A percentile compares a stretch with the other conserved stretches of the same genome.
These are phyloP conservation scores for Sodiomyces alkalinus DNA, from an alignment of 2,329 filamentous ascomycete species.

Conservation along the genomic window DNA sequence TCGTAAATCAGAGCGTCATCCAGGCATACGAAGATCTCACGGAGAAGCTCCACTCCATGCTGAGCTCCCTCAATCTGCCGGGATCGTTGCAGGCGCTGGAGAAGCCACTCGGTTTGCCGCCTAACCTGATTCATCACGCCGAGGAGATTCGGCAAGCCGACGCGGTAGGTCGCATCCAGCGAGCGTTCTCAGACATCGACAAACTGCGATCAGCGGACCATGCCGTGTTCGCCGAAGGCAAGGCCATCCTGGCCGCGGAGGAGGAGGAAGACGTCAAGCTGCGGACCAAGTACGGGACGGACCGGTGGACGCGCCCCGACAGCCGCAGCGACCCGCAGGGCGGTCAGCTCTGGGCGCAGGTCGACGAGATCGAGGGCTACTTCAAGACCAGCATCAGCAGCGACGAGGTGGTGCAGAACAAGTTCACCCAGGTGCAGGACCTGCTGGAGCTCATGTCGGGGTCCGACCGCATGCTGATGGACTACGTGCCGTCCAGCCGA, in stretches of 20 bases:
- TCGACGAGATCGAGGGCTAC: conserved; percentile 72
- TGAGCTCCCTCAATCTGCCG: conserved; percentile 74
- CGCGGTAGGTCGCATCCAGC: conserved; percentile 60
- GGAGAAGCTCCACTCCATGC: conserved; percentile 59
- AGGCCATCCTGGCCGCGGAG: conserved; percentile 62
- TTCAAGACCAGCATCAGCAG: conserved; percentile 49
- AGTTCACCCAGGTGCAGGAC: conserved; percentile 61
- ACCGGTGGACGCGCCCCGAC: conserved; percentile 61
- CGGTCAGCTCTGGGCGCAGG: conserved; percentile 57
- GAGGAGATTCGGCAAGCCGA: conserved; percentile 90
- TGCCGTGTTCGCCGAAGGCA: conserved; percentile 69
- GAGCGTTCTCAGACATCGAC: conserved; percentile 75
- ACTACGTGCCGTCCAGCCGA: conserved; percentile 77
- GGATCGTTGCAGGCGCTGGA: conserved; percentile 89
- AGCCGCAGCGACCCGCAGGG: conserved; percentile 53
- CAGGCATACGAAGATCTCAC: conserved; percentile 72
- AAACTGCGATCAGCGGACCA: conserved; percentile 74
- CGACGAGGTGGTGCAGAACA: conserved; percentile 53
- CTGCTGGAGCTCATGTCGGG: conserved; percentile 64
- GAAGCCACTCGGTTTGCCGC: conserved; percentile 81
- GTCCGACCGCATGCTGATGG: conserved; percentile 66
- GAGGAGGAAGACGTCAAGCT: conserved; percentile 69
- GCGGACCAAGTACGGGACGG: conserved; percentile 68
- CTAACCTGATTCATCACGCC: conserved; percentile 72
- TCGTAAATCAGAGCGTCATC: conserved; percentile 79